Evolutionary conservation across 768 basidiomycete genomes (phyloP), one percentile per base, ranked within the genome.

Genomic region (Polyporus arcularius): DNA sequence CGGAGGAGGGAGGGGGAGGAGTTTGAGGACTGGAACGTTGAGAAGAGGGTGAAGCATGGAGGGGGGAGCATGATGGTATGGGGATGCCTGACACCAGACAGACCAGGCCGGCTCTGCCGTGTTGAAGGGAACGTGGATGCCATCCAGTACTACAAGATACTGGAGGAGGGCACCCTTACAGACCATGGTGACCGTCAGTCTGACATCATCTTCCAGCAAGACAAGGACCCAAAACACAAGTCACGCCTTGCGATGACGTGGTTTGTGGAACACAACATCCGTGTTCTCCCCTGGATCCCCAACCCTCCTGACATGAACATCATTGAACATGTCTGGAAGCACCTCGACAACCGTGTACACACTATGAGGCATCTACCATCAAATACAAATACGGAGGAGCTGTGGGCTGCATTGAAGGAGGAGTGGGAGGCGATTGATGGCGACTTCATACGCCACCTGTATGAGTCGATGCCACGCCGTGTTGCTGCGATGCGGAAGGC

Each of bases 261-360:
- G 53, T 45, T 55, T 26, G 18, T 2, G 26, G 11, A 42, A 9
- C 53, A 55, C 28, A 43, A 55, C 26, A 30, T 55, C 42, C 12
- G 31, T 11, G n/a, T 11, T 8, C 42, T 55, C 12, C 16, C 10
- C 21, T 55, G 53, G 41, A n/a, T 42, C 12, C 15, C 53, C 11
- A 43, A 40, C 21, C 43, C 53, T 45, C 53, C 41, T 8, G 53
- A 55, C 41, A 55, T 55, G 53, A 55, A 55, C 53, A 55, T 55
- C 43, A 55, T 55, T 26, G 41, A 55, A 26, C 53, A 55, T 55
- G 53, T 26, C 7, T 55, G 53, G 53, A 18, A 45, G 43, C 18
- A 45, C n/a, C 12, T 45, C 9, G n/a, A 45, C n/a, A 7, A 18
- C 43, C 15, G n/a, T 7, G n/a, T 45, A 15, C 43, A 45, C 12